Conservation (phyloP, 1,139 yeast genomes). For the Suhomyces wounanorum region DNA sequence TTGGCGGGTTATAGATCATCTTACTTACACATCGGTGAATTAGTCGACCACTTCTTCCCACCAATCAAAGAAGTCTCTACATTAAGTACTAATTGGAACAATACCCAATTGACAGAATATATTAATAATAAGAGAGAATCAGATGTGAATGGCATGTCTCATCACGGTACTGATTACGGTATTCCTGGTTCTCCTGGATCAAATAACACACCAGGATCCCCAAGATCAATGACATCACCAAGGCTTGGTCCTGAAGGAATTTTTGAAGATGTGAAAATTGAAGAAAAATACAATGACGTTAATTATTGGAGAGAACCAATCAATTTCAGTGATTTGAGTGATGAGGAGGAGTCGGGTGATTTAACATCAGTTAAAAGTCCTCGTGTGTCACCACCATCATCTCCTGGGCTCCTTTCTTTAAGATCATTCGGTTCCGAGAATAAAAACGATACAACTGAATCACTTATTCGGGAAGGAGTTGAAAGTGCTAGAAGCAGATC, state of each 20-base stretch:
- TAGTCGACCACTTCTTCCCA: conserved; percentile 97
- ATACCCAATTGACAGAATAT: conserved; percentile 39
- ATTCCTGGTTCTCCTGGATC: conserved; percentile 1
- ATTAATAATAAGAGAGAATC: conserved; percentile 22
- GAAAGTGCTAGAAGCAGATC: conserved; percentile 7
- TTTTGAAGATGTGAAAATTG: conserved; percentile 30
- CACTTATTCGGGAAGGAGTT: conserved; percentile 1
- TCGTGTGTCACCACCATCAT: conserved; percentile 12
- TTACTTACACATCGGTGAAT: conserved; percentile 85
- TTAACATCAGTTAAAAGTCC: background rate
- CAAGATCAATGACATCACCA: conserved; percentile 23
- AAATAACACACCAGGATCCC: conserved; percentile 13
- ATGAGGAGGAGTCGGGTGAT: conserved; percentile 35
- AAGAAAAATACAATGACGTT: conserved; percentile 78
- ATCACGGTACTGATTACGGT: background rate
- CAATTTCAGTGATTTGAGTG: conserved; percentile 60
- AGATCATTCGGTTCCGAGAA: conserved; percentile 14
- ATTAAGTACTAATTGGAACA: conserved; percentile 41
- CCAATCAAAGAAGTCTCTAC: conserved; percentile 57
- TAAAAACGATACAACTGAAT: conserved; percentile 3
- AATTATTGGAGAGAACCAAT: conserved; percentile 86
- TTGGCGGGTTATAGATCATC: conserved; percentile 90
- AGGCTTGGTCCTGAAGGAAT: conserved; percentile 24
- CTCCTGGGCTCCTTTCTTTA: conserved; percentile 22
- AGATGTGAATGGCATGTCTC: conserved; percentile 3